Evolutionary conservation across 2,329 filamentous ascomycete species (phyloP), one percentile per base, ranked within the genome.

Genomic region (Emmonsiellopsis sp.): DNA sequence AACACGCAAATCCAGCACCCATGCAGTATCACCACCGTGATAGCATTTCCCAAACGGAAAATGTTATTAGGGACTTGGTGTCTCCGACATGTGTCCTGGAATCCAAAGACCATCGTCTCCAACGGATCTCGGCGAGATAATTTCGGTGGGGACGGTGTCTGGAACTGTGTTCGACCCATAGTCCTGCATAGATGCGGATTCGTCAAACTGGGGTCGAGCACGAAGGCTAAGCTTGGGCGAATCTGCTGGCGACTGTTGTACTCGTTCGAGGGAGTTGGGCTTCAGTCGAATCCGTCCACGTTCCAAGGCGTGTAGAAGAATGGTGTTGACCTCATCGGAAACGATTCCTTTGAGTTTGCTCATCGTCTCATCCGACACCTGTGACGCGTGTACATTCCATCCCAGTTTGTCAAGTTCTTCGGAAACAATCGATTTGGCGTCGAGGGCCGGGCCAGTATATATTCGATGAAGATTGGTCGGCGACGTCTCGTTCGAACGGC

Each of bases 311-410:
- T 65, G 66, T 8, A 71, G 57, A 0, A 71, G 58, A 10, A 70
- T 56, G 1, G 62, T 58, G 34, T 63, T 61, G 17, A 71, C 61
- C 49, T 71, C 68, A 11, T 69, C 64, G 0, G 66, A 64, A 17
- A 68, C 65, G 34, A 71, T 63, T 6, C 64, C 65, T n/a, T 64
- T 64, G 42, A 71, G 60, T 53, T 69, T 71, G 53, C 61, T 66
- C 61, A 68, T 65, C 1, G 66, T 62, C 48, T 70, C 68, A 21
- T 71, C 68, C 6, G 68, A 70, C 11, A 65, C 60, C 34, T 71
- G 67, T 2, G 66, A 59, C 0, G 49, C 63, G 21, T 65, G 63
- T 10, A 62, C 61, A 53, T 71, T 69, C 65, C 65, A 69, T 13
- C 64, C 65, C 5, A 68, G 59, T 47, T 62, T 65, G 44, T 68